Conservation (phyloP, 768 basidiomycete species). For the Gyrodon lividus region DNA sequence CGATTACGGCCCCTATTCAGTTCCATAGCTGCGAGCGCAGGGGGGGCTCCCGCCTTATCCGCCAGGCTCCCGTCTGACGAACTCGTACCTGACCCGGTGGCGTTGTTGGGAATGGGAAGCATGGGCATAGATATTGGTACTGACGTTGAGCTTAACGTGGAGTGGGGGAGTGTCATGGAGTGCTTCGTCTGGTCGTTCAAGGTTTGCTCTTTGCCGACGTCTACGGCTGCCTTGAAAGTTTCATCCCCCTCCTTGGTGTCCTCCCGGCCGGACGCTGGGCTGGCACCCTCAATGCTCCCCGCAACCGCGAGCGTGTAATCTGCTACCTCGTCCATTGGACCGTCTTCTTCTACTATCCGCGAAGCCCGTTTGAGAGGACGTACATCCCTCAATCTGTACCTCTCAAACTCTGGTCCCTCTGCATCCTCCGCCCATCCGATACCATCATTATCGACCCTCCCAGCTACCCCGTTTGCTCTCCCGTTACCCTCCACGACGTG, state of each 20-base stretch:
- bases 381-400: slow-evolving; percentile 18
- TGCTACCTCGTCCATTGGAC: slow-evolving; percentile 44
- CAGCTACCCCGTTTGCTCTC: not conserved
- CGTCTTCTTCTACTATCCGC: slow-evolving; percentile 36
- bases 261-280: not conserved
- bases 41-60: slow-evolving; percentile 32
- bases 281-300: not conserved
- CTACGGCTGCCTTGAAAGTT: slow-evolving; percentile 1
- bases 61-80: slow-evolving; percentile 51
- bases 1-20: slow-evolving; percentile 52
- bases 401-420: slow-evolving; percentile 33
- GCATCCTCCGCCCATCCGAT: slow-evolving; percentile 55
- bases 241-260: not conserved
- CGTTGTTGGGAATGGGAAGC: not conserved
- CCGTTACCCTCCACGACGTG: not conserved
- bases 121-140: slow-evolving; percentile 12
- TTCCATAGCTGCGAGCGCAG: slow-evolving; percentile 35
- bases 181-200: not conserved
- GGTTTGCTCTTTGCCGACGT: slow-evolving; percentile 7
- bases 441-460: slow-evolving; percentile 31
- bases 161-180: slow-evolving; percentile 2
- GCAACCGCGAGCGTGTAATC: slow-evolving; percentile 23
- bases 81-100: slow-evolving; percentile 40
- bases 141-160: slow-evolving; percentile 2
- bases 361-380: slow-evolving; percentile 18